A percentile compares a stretch with the other conserved stretches of the same genome.
phyloP scores from a whole-genome alignment of 768 basidiomycete species.

The Sistotremastrum niveocremeum region DNA sequence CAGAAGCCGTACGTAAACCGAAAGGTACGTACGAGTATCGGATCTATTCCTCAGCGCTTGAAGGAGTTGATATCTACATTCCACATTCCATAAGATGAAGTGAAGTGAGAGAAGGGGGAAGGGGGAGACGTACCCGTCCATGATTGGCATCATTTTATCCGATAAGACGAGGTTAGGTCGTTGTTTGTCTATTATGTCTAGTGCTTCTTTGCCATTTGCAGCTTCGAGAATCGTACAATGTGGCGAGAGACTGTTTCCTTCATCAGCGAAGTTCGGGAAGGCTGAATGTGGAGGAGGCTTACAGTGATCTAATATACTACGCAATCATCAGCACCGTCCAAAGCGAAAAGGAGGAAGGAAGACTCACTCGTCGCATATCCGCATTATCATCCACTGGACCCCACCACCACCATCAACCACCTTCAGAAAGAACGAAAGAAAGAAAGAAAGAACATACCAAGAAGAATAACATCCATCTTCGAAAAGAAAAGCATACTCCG shows the following conservation, averaged over 20 bases:
- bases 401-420: no score
- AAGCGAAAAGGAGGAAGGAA: conserved; percentile 5
- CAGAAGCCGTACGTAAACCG: no score
- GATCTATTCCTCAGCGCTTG: no score
- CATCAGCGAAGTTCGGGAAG: neutral
- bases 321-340: neutral
- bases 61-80: no score
- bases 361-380: conserved; percentile 14
- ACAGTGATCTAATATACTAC: conserved; percentile 18
- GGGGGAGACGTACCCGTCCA: no score
- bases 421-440: neutral
- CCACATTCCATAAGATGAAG: no score
- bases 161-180: conserved; percentile 20
- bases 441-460: conserved; percentile 11
- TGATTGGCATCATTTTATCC: conserved; percentile 22
- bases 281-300: conserved; percentile 7
- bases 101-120: no score
- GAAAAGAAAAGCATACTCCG: conserved; percentile 21
- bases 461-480: conserved; percentile 18
- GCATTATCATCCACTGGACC: conserved; percentile 18
- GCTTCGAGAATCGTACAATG: conserved; percentile 21
- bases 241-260: conserved; percentile 13
- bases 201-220: conserved; percentile 16
- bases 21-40: no score
- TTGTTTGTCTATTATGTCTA: conserved; percentile 8